Percentiles rank a stretch among this genome's conserved stretches.
Evolutionary conservation across 2,329 filamentous ascomycete genomes (phyloP).

Genomic region (Tolypocladium album): DNA sequence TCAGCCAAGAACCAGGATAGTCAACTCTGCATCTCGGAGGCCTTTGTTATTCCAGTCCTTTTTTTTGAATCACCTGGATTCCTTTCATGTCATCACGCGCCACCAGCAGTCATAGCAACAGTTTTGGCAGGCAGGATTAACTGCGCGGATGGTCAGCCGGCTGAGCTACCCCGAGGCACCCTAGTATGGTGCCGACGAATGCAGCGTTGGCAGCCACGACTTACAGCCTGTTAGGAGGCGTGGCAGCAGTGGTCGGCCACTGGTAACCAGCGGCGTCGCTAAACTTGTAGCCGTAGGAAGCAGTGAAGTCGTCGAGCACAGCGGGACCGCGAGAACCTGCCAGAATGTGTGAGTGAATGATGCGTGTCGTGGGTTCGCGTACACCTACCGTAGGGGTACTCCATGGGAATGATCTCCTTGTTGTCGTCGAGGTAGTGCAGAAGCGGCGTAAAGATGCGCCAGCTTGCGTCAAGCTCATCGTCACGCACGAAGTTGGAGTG

Average conservation of each 20-base stretch:
- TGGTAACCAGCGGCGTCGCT: slow-evolving; percentile 92
- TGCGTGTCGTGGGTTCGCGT: no score
- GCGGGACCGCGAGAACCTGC: slow-evolving; percentile 90
- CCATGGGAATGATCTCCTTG: slow-evolving; percentile 99
- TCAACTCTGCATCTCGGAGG: neutral
- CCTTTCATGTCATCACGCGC: neutral
- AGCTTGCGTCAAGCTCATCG: slow-evolving; percentile 92
- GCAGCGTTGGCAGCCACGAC: slow-evolving; percentile 16
- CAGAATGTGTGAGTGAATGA: neutral
- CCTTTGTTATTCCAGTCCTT: neutral
- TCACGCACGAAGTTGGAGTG: slow-evolving; percentile 99
- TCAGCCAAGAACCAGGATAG: neutral
- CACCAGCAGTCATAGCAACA: neutral
- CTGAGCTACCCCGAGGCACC: neutral
- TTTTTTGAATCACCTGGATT: neutral
- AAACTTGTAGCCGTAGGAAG: slow-evolving; percentile 98
- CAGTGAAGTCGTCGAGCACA: slow-evolving; percentile 94
- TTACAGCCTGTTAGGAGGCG: slow-evolving; percentile 68
- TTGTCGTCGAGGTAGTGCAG: slow-evolving; percentile 98
- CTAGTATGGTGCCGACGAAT: slow-evolving; percentile 5
- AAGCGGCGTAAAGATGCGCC: slow-evolving; percentile 96
- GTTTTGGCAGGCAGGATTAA: neutral
- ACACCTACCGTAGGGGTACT: slow-evolving; percentile 90
- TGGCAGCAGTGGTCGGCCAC: slow-evolving; percentile 72
- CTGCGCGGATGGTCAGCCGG: neutral